A percentile compares a stretch with the other conserved stretches of the same genome.
Conservation (phyloP, 2,329 filamentous ascomycete genomes). For the Clonostachys rhizophaga region DNA sequence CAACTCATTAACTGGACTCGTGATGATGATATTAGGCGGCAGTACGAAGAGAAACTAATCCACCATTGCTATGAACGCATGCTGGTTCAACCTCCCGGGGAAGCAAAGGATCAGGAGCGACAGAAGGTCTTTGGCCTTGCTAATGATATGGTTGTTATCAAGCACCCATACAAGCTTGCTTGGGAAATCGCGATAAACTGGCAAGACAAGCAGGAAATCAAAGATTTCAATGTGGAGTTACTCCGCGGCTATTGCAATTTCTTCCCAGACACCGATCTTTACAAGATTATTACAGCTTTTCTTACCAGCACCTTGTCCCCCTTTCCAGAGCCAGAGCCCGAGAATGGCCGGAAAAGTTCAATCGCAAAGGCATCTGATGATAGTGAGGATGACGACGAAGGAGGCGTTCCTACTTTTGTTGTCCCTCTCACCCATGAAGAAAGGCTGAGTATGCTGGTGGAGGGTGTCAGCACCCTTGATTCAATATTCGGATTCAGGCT, state of each 20-base stretch:
- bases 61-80: conserved; percentile 77
- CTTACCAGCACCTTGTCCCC: conserved; percentile 80
- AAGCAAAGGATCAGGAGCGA: conserved; percentile 65
- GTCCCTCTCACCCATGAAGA: conserved; percentile 70
- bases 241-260: conserved; percentile 76
- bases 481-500: conserved; percentile 82
- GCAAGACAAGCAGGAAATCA: conserved; percentile 70
- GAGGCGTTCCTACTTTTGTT: conserved; percentile 46
- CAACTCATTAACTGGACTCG: conserved; percentile 85
- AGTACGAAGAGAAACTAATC: conserved; percentile 87
- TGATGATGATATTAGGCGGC: conserved; percentile 78
- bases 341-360: not conserved
- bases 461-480: conserved; percentile 60
- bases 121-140: conserved; percentile 72
- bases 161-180: conserved; percentile 81
- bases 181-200: conserved; percentile 92
- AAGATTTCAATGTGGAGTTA: conserved; percentile 74
- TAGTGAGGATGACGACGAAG: conserved; percentile 55
- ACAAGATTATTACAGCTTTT: conserved; percentile 77
- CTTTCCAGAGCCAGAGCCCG: conserved; percentile 36
- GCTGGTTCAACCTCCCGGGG: conserved; percentile 57
- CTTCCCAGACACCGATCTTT: conserved; percentile 80
- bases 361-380: conserved; percentile 39
- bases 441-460: conserved; percentile 73
- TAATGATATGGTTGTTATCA: conserved; percentile 92